Evolutionary conservation across 148 eudicot genomes (phyloP).

Genomic region (Vaccinium myrtillus): DNA sequence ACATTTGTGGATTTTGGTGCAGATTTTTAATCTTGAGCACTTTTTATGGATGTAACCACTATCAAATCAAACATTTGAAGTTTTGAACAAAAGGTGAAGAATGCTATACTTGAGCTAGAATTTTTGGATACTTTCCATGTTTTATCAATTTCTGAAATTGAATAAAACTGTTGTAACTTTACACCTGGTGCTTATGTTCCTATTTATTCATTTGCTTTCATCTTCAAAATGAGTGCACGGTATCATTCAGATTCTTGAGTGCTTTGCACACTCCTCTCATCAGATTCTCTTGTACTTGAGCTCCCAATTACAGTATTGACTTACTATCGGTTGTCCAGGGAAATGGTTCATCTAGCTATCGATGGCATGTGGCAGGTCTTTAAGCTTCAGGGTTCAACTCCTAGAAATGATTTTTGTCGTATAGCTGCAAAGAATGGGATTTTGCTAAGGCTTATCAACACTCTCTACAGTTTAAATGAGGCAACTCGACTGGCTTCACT

Average conservation of each 20-base stretch:
- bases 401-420: constrained; percentile 91
- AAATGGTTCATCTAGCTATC: constrained; percentile 98
- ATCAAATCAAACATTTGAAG: constrained; percentile 1
- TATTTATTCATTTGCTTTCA: neutral
- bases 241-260: neutral
- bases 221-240: neutral
- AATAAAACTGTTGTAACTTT: neutral
- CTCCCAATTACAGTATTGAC: constrained; percentile 17
- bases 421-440: constrained; percentile 95
- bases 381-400: constrained; percentile 90
- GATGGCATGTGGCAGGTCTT: constrained; percentile 99
- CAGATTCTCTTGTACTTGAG: neutral
- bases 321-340: constrained; percentile 51
- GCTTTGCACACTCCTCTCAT: neutral
- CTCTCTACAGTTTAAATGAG: constrained; percentile 90
- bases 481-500: constrained; percentile 84
- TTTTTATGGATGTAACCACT: neutral
- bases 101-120: neutral
- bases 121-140: neutral
- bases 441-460: constrained; percentile 79
- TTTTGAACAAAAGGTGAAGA: neutral
- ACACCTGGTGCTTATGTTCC: neutral
- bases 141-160: neutral
- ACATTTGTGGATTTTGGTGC: neutral
- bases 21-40: constrained; percentile 3